Conservation (phyloP, 306 rosid species). For the Castanospermum australe region DNA sequence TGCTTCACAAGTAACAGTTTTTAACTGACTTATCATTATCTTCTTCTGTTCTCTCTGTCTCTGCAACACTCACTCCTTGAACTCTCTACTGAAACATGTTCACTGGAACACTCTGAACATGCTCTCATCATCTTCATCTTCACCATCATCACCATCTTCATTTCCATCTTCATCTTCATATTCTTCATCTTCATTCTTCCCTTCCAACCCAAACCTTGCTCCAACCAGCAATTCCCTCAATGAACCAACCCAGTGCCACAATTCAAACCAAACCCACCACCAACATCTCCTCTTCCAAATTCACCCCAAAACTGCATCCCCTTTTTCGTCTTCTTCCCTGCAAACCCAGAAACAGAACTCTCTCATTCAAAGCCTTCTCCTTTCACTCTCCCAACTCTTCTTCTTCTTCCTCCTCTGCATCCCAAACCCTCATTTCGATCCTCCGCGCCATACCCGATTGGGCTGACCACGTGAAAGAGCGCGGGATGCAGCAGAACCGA, state of each 20-base stretch:
- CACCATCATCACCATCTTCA: no score
- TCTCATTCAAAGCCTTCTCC: no score
- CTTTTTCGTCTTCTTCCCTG: constrained; percentile 27
- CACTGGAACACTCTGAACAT: constrained; percentile 25
- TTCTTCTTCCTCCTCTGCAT: no score
- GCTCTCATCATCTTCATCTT: no score
- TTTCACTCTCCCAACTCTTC: constrained; percentile 23
- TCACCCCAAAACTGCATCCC: constrained; percentile 32
- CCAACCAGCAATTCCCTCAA: constrained; percentile 11
- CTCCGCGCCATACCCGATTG: constrained; percentile 66
- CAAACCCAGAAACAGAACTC: background rate
- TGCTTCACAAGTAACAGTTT: constrained; percentile 44
- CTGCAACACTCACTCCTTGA: background rate
- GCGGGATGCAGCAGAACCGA: constrained; percentile 61
- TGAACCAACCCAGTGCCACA: constrained; percentile 38
- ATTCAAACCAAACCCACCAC: constrained; percentile 34
- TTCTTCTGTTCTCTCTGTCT: background rate
- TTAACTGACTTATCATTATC: background rate
- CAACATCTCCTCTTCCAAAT: constrained; percentile 31
- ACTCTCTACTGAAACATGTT: no score
- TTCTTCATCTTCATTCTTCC: background rate
- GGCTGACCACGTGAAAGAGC: constrained; percentile 76
- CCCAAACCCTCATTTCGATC: constrained; percentile 37
- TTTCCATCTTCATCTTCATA: no score
- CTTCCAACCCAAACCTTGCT: constrained; percentile 20